phyloP scores from a whole-genome alignment of 352 stramenopile genomes.

The Globisporangium parvum region DNA sequence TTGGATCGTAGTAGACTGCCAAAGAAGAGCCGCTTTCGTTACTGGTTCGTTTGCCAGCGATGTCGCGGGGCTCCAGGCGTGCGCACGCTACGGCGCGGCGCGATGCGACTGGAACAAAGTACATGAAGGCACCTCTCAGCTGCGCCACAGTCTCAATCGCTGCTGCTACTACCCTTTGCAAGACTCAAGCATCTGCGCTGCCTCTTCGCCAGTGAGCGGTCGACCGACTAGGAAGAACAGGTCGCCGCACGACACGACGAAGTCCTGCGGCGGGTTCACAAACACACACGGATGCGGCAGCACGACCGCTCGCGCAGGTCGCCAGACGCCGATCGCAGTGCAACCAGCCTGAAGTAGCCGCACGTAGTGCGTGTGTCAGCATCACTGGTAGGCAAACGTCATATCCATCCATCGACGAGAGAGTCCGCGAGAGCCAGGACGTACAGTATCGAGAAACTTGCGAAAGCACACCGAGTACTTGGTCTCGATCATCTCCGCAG shows the following conservation, averaged over 20 bases:
- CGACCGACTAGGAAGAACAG: conserved; percentile 67
- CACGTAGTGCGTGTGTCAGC: not conserved
- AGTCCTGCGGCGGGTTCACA: conserved; percentile 43
- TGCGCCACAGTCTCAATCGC: no score
- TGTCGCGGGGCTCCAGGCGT: no score
- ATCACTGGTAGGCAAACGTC: not conserved
- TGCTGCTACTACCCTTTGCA: no score
- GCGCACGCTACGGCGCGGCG: no score
- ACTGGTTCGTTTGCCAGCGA: no score
- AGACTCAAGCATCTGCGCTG: not conserved
- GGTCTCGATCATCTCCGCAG: conserved; percentile 37
- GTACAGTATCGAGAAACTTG: conserved; percentile 64
- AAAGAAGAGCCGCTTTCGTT: no score
- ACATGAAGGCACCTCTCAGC: no score
- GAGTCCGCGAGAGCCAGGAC: not conserved
- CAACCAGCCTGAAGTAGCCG: conserved; percentile 25
- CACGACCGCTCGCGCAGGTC: conserved; percentile 37
- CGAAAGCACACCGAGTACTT: conserved; percentile 59
- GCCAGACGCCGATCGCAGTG: conserved; percentile 60
- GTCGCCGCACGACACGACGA: conserved; percentile 50
- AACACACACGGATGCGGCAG: conserved; percentile 68
- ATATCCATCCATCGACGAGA: not conserved
- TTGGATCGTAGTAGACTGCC: no score
- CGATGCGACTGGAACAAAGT: no score
- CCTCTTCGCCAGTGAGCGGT: conserved; percentile 30